Conservation (phyloP, 345 rosid genomes). For the Boechera divaricarpa region DNA sequence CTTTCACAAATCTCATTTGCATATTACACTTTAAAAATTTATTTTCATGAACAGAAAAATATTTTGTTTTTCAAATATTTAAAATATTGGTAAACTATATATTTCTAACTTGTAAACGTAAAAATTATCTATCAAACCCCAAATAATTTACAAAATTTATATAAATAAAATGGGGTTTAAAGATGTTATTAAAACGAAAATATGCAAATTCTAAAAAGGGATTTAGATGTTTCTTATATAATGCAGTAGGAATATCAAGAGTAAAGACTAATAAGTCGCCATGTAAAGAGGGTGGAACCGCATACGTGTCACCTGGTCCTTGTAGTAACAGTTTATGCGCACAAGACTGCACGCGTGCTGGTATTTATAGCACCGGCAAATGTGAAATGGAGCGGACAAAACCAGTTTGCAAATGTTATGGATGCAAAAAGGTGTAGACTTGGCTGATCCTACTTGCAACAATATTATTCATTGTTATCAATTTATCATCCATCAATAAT, state of each 20-base stretch:
- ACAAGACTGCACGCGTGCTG: not conserved
- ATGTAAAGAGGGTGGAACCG: not conserved
- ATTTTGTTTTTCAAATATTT: no score
- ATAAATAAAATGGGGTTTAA: not conserved
- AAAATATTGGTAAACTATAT: no score
- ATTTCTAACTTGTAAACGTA: no score
- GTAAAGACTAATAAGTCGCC: not conserved
- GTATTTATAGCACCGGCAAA: not conserved
- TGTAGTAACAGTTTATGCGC: not conserved
- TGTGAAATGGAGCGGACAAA: not conserved
- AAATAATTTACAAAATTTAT: not conserved
- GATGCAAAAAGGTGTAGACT: not conserved
- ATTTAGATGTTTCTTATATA: not conserved
- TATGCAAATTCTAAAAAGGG: not conserved
- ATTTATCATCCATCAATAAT: no score
- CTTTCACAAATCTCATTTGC: not conserved
- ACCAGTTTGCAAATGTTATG: constrained; percentile 3
- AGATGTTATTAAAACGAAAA: not conserved
- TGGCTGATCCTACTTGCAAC: not conserved
- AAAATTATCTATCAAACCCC: not conserved
- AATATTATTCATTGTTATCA: not conserved
- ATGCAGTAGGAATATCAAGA: not conserved
- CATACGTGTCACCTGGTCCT: not conserved
- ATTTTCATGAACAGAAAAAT: no score
- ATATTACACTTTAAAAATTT: no score